Evolutionary conservation across 2,329 filamentous ascomycete genomes (phyloP).

Genomic region (Fusarium liriodendri): DNA sequence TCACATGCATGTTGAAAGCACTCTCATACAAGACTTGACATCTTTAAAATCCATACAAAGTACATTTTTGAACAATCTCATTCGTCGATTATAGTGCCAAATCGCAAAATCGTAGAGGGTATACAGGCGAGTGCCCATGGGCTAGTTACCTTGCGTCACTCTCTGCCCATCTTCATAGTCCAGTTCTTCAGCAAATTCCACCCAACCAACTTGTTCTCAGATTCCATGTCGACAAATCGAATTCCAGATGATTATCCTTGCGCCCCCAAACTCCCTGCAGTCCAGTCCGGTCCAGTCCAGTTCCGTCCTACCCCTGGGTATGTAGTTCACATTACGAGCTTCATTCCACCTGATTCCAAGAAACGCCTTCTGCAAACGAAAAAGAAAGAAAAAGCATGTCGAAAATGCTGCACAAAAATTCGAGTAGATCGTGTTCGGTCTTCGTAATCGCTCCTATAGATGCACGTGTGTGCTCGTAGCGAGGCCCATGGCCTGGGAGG

Average conservation of each 20-base stretch:
- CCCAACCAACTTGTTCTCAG: conserved; percentile 32
- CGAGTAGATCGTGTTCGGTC: not conserved
- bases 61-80: conserved; percentile 14
- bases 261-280: conserved; percentile 42
- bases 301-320: conserved; percentile 38
- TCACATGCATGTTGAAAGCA: not conserved
- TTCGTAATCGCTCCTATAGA: not conserved
- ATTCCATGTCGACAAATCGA: conserved; percentile 14
- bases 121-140: conserved; percentile 28
- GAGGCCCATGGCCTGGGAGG: not conserved
- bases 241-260: conserved; percentile 40
- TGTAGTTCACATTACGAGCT: conserved; percentile 40
- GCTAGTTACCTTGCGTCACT: conserved; percentile 14
- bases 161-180: conserved; percentile 17
- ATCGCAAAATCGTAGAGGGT: conserved; percentile 36
- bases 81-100: conserved; percentile 25
- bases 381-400: conserved; percentile 13
- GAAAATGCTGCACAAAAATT: not conserved
- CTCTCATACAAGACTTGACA: not conserved
- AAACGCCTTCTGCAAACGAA: conserved; percentile 35
- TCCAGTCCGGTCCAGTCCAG: not conserved
- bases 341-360: conserved; percentile 18
- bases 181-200: conserved; percentile 27
- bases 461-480: not conserved
- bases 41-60: not conserved